These are phyloP conservation scores for Fagus sylvatica DNA, from an alignment of 306 rosid genomes.

Conservation along the genomic window DNA sequence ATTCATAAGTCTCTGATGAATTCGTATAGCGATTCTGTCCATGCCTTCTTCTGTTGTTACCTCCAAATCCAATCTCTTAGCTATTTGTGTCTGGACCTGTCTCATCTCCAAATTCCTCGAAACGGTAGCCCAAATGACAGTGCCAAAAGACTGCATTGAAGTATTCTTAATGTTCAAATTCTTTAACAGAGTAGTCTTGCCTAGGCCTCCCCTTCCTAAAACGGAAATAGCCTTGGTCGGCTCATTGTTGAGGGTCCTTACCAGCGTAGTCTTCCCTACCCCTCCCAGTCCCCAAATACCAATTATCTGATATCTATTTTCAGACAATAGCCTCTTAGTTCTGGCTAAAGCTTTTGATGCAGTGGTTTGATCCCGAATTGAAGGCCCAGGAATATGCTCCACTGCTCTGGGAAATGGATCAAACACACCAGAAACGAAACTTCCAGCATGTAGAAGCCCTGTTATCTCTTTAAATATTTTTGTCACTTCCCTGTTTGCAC, in stretches of 20 bases:
- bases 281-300: slow-evolving; percentile 27
- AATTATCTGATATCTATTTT: background rate
- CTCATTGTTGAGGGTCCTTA: slow-evolving; percentile 25
- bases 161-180: background rate
- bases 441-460: background rate
- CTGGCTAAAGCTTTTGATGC: slow-evolving; percentile 8
- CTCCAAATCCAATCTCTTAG: slow-evolving; percentile 9
- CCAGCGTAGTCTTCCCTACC: slow-evolving; percentile 25
- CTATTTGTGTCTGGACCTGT: slow-evolving; percentile 18
- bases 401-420: background rate
- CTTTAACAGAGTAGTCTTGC: slow-evolving; percentile 13
- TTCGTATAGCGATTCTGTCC: slow-evolving; percentile 11
- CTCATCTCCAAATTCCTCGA: slow-evolving; percentile 10
- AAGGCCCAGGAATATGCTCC: slow-evolving; percentile 22
- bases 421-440: background rate
- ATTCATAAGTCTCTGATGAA: slow-evolving; percentile 3
- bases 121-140: slow-evolving; percentile 18
- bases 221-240: no score
- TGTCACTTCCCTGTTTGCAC: background rate
- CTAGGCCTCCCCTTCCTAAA: background rate
- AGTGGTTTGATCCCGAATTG: slow-evolving; percentile 20
- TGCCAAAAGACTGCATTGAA: slow-evolving; percentile 11
- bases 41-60: slow-evolving; percentile 10
- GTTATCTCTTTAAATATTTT: background rate
- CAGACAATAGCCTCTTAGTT: slow-evolving; percentile 16